A percentile compares a stretch with the other conserved stretches of the same genome.
Evolutionary conservation across 352 stramenopile genomes (phyloP).

Genomic region (Phytophthora sp.): DNA sequence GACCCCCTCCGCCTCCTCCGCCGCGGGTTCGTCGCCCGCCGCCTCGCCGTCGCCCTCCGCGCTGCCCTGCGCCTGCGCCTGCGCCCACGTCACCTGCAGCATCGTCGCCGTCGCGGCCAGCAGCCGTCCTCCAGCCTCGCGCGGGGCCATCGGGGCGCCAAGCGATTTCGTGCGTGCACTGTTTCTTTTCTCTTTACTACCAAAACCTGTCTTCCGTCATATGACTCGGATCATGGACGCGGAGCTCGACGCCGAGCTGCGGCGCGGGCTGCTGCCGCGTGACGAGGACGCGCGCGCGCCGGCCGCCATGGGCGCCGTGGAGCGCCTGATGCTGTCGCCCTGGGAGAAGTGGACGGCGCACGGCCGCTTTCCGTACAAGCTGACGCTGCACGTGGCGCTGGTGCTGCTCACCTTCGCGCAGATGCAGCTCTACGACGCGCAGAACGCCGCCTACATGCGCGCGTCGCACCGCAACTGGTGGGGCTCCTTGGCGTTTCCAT

Average conservation of each 20-base stretch:
- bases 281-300: background rate
- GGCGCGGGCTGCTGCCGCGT: constrained; percentile 26
- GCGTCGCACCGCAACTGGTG: constrained; percentile 86
- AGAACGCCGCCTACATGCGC: constrained; percentile 87
- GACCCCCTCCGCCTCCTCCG: constrained; percentile 22
- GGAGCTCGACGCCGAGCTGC: constrained; percentile 30
- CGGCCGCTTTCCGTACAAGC: constrained; percentile 85
- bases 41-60: background rate
- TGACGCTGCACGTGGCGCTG: constrained; percentile 78
- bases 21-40: constrained; percentile 11
- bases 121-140: background rate
- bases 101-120: background rate
- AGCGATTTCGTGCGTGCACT: too few species aligned
- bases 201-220: background rate
- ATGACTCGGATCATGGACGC: constrained; percentile 1
- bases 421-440: constrained; percentile 78
- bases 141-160: constrained; percentile 4
- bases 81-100: constrained; percentile 8
- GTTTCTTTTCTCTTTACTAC: background rate
- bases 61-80: constrained; percentile 5
- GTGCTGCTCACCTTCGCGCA: constrained; percentile 73
- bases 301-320: constrained; percentile 47
- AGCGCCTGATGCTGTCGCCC: constrained; percentile 75
- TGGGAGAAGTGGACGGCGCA: constrained; percentile 81
- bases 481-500: background rate